phyloP scores from a whole-genome alignment of 192 early-diverging fungal genomes.

The Anaeromyces robustus region DNA sequence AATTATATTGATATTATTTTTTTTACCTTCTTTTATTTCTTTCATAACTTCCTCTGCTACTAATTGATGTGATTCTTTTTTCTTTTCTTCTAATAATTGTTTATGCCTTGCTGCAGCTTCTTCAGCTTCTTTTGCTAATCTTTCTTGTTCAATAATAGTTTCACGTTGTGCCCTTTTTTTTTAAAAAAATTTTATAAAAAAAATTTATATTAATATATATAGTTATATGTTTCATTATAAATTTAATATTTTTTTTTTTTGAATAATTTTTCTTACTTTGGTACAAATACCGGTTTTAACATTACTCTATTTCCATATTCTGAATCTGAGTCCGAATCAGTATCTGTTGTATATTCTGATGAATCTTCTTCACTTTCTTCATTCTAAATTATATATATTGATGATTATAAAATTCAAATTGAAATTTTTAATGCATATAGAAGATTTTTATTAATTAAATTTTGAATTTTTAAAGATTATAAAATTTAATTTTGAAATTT shows the following conservation, averaged over 20 bases:
- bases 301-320: constrained; percentile 29
- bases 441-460: neutral
- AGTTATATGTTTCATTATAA: no score
- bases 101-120: constrained; percentile 14
- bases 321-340: constrained; percentile 34
- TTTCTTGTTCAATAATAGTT: constrained; percentile 38
- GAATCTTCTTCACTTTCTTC: constrained; percentile 27
- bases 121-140: constrained; percentile 40
- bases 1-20: no score
- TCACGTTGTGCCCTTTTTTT: constrained; percentile 34
- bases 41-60: constrained; percentile 52
- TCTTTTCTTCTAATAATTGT: constrained; percentile 32
- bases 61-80: constrained; percentile 58
- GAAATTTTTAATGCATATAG: neutral
- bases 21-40: constrained; percentile 36
- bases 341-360: constrained; percentile 34
- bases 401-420: constrained; percentile 3
- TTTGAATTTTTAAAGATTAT: neutral
- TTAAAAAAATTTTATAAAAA: neutral
- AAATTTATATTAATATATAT: no score
- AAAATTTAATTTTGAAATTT: neutral
- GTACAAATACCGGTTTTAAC: constrained; percentile 83
- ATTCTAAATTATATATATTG: constrained; percentile 10
- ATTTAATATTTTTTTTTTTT: no score
- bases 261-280: no score